phyloP scores from a whole-genome alignment of 1,284 basidiomycete species.

The Apiotrichum akiyoshidainum region DNA sequence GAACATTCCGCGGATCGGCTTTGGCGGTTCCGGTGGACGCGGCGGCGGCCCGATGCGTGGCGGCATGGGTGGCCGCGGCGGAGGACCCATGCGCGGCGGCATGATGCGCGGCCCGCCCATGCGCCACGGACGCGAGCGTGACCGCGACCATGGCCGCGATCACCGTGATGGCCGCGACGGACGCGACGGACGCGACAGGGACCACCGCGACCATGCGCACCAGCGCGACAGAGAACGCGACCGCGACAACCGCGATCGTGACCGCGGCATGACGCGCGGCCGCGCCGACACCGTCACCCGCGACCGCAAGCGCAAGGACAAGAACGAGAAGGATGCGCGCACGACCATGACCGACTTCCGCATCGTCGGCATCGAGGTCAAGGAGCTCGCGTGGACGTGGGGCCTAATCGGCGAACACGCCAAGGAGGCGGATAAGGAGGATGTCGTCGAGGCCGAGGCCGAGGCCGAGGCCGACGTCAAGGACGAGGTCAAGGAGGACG shows the following conservation, averaged over 20 bases:
- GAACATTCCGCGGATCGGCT: conserved; percentile 18
- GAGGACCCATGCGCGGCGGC: conserved; percentile 13
- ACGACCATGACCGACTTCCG: conserved; percentile 94
- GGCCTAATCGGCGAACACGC: conserved; percentile 36
- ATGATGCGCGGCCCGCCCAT: conserved; percentile 15
- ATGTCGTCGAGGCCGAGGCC: conserved; percentile 11
- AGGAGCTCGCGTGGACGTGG: conserved; percentile 53
- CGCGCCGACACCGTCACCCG: conserved; percentile 20
- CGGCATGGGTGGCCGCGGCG: conserved; percentile 16
- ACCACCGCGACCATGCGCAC: not conserved
- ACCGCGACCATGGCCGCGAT: conserved; percentile 4
- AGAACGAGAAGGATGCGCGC: conserved; percentile 57
- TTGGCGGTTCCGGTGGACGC: conserved; percentile 38
- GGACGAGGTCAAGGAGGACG: conserved; percentile 9
- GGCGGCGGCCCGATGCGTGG: conserved; percentile 52
- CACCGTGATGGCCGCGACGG: not conserved
- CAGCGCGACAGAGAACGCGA: conserved; percentile 12
- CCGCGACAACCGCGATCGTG: conserved; percentile 7
- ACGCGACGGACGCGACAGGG: not conserved
- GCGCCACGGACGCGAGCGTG: conserved; percentile 1
- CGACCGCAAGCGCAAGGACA: conserved; percentile 24
- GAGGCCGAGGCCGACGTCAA: conserved; percentile 19
- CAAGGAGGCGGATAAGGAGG: conserved; percentile 16
- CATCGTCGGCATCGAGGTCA: conserved; percentile 80
- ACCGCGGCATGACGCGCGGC: conserved; percentile 5